Evolutionary conservation across 176 grass and related monocot species (phyloP).

Genomic region (Rhipidocladum racemiflorum): DNA sequence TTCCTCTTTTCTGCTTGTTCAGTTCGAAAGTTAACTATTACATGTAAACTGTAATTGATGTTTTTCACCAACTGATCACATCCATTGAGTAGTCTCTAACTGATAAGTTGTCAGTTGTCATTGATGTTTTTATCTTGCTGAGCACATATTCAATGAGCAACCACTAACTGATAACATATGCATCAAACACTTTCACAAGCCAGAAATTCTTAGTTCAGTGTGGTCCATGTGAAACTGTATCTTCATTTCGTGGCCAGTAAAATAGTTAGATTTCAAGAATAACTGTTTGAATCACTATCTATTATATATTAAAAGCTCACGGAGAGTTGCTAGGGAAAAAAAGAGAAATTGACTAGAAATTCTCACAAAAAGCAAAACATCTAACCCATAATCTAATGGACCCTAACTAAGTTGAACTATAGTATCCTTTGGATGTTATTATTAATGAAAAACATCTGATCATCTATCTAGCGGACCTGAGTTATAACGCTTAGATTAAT

Average conservation of each 20-base stretch:
- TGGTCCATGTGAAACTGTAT: background rate
- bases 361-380: no score
- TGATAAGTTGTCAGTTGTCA: background rate
- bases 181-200: background rate
- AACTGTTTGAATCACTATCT: background rate
- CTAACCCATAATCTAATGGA: no score
- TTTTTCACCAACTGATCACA: background rate
- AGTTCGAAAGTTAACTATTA: constrained; percentile 10
- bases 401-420: no score
- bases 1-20: constrained; percentile 24
- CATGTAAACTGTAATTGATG: background rate
- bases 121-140: background rate
- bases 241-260: background rate
- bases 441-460: no score
- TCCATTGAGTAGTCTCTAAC: background rate
- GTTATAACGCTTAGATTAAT: no score
- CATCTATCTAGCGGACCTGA: no score
- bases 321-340: no score
- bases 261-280: constrained; percentile 3
- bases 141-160: background rate
- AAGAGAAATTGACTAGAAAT: no score
- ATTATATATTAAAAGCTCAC: no score
- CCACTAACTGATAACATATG: background rate
- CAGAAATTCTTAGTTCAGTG: background rate
- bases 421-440: no score